phyloP scores from a whole-genome alignment of 2,329 filamentous ascomycete genomes.

The Tolypocladium paradoxum region DNA sequence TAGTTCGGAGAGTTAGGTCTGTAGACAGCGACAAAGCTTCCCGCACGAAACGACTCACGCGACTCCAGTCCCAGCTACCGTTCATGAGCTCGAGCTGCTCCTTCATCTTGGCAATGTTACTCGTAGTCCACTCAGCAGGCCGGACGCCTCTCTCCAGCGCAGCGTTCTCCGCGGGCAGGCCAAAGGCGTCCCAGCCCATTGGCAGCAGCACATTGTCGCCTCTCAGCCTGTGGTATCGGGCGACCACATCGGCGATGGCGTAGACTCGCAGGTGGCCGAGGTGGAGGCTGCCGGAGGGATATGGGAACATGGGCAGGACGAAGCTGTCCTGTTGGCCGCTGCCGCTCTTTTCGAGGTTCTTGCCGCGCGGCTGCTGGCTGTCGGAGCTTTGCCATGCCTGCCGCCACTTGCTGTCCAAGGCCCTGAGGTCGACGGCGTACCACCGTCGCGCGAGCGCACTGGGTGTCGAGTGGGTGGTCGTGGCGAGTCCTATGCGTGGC shows the following conservation, averaged over 20 bases:
- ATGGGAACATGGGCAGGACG: slow-evolving; percentile 86
- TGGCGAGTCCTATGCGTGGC: neutral
- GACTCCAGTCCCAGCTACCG: slow-evolving; percentile 71
- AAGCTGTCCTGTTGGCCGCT: slow-evolving; percentile 41
- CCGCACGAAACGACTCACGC: slow-evolving; percentile 38
- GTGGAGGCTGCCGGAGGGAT: slow-evolving; percentile 78
- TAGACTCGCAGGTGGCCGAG: slow-evolving; percentile 83
- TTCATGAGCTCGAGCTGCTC: slow-evolving; percentile 70
- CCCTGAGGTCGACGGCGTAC: slow-evolving; percentile 35
- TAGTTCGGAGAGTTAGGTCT: slow-evolving; percentile 21
- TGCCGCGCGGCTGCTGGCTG: slow-evolving; percentile 8
- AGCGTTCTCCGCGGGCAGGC: slow-evolving; percentile 82
- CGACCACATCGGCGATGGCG: slow-evolving; percentile 78
- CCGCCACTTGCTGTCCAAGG: slow-evolving; percentile 41
- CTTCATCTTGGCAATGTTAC: slow-evolving; percentile 80
- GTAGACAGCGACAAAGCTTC: neutral
- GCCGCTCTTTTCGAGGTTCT: slow-evolving; percentile 5
- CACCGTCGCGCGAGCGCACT: slow-evolving; percentile 14
- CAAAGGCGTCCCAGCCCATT: slow-evolving; percentile 95
- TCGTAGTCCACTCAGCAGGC: slow-evolving; percentile 67
- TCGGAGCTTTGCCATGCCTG: slow-evolving; percentile 26
- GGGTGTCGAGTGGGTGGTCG: neutral
- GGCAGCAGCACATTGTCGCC: slow-evolving; percentile 69
- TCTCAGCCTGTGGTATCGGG: slow-evolving; percentile 64
- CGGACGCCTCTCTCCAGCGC: slow-evolving; percentile 73